phyloP scores from a whole-genome alignment of 2,329 filamentous ascomycete species.

The Daldinia sp. region DNA sequence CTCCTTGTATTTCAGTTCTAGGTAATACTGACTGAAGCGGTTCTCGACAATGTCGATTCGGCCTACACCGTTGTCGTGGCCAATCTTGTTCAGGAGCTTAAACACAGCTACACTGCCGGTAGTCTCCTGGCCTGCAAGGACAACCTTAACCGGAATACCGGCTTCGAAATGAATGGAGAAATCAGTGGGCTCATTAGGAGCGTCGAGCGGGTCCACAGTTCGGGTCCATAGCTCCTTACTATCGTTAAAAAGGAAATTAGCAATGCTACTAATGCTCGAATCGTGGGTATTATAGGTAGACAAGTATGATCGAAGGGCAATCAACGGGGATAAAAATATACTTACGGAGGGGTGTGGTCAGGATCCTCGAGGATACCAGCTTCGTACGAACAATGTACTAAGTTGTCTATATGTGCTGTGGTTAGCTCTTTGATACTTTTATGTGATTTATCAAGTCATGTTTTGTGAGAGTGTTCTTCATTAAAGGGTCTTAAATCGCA shows the following conservation, averaged over 20 bases:
- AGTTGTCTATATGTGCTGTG: slow-evolving; percentile 22
- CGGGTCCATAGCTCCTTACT: slow-evolving; percentile 82
- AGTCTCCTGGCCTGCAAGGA: slow-evolving; percentile 65
- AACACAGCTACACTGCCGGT: slow-evolving; percentile 81
- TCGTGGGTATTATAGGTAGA: neutral
- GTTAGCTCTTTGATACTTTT: slow-evolving; percentile 6
- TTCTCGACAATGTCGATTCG: slow-evolving; percentile 79
- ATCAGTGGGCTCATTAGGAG: slow-evolving; percentile 77
- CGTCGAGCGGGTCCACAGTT: slow-evolving; percentile 75
- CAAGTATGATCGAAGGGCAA: neutral
- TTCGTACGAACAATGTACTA: slow-evolving; percentile 69
- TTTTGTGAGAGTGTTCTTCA: neutral
- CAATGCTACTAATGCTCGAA: neutral
- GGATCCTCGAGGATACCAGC: slow-evolving; percentile 78
- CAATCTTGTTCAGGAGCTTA: slow-evolving; percentile 77
- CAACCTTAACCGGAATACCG: slow-evolving; percentile 75
- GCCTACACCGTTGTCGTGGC: slow-evolving; percentile 78
- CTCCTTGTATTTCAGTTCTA: neutral
- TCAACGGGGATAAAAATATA: neutral
- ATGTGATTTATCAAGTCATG: neutral
- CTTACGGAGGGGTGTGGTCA: slow-evolving; percentile 69
- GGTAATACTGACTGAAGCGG: slow-evolving; percentile 10
- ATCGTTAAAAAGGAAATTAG: neutral
- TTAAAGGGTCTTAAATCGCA: neutral
- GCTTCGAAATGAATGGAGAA: slow-evolving; percentile 79